Evolutionary conservation across 2,329 filamentous ascomycete genomes (phyloP).

Genomic region (Aspergillus sp.): DNA sequence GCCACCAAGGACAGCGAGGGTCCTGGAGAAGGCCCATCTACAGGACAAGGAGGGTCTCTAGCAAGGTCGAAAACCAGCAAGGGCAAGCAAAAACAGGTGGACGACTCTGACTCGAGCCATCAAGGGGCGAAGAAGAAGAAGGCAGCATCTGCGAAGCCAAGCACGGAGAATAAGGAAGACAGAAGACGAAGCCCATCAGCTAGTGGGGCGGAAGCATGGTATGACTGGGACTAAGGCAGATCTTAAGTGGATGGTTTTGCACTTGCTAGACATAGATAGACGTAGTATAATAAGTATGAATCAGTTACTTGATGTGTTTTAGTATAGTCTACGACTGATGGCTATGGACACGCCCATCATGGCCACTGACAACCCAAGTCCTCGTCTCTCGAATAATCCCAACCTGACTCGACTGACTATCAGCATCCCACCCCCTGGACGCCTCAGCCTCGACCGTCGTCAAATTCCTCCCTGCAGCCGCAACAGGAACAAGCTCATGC

Average conservation of each 20-base stretch:
- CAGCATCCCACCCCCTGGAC: constrained; percentile 13
- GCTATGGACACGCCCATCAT: background rate
- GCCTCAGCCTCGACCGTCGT: background rate
- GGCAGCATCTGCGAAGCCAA: background rate
- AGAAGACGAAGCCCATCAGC: no score
- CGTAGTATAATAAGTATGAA: no score
- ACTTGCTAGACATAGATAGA: no score
- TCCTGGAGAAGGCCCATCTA: background rate
- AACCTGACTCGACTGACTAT: constrained; percentile 19
- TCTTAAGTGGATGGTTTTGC: no score
- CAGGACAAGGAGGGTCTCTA: background rate
- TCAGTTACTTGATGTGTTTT: no score
- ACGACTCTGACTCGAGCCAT: background rate
- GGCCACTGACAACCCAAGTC: constrained; percentile 9
- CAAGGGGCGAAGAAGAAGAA: background rate
- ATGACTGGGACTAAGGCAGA: no score
- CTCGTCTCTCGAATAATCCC: constrained; percentile 17
- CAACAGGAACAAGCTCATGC: background rate
- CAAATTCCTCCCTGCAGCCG: background rate
- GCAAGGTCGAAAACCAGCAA: background rate
- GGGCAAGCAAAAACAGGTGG: background rate
- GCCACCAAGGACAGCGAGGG: background rate
- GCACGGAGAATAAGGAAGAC: background rate
- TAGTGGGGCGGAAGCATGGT: no score
- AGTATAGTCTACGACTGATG: no score